These are phyloP conservation scores for Xylaria sp. DNA, from an alignment of 2,329 filamentous ascomycete genomes.

Conservation along the genomic window DNA sequence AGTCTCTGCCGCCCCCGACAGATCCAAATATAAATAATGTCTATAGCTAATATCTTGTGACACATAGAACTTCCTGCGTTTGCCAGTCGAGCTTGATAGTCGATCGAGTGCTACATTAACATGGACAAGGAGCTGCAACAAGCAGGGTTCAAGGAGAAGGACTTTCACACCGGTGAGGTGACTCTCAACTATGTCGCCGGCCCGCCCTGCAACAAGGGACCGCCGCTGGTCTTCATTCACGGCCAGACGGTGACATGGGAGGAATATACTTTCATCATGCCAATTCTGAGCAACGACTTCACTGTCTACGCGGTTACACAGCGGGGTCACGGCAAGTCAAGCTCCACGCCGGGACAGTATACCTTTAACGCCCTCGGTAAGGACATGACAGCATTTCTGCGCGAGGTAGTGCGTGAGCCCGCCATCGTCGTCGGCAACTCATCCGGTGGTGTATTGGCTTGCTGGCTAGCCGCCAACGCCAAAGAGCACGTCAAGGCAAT, in stretches of 20 bases:
- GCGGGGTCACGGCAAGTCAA: conserved; percentile 26
- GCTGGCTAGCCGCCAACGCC: conserved; percentile 26
- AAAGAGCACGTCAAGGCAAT: conserved; percentile 27
- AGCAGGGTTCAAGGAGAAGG: conserved; percentile 21
- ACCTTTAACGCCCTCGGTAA: conserved; percentile 28
- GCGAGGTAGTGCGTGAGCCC: conserved; percentile 3
- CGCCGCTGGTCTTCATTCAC: conserved; percentile 27
- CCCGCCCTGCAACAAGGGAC: conserved; percentile 1
- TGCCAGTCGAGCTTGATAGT: not conserved
- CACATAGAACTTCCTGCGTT: not conserved
- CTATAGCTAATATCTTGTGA: not conserved
- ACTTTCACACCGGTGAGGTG: conserved; percentile 21
- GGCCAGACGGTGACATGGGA: conserved; percentile 26
- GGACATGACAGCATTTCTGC: conserved; percentile 21
- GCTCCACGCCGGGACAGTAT: conserved; percentile 23
- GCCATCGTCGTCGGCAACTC: conserved; percentile 7
- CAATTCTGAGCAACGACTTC: conserved; percentile 20
- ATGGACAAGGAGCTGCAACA: conserved; percentile 26
- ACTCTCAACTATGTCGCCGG: conserved; percentile 25
- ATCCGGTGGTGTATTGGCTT: conserved; percentile 22
- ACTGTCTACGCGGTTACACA: conserved; percentile 23
- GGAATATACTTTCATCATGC: conserved; percentile 31
- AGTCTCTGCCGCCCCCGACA: not conserved
- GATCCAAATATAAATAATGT: not conserved
- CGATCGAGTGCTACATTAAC: not conserved